phyloP scores from a whole-genome alignment of 2,329 filamentous ascomycete species.

The Fusarium bactridioides region DNA sequence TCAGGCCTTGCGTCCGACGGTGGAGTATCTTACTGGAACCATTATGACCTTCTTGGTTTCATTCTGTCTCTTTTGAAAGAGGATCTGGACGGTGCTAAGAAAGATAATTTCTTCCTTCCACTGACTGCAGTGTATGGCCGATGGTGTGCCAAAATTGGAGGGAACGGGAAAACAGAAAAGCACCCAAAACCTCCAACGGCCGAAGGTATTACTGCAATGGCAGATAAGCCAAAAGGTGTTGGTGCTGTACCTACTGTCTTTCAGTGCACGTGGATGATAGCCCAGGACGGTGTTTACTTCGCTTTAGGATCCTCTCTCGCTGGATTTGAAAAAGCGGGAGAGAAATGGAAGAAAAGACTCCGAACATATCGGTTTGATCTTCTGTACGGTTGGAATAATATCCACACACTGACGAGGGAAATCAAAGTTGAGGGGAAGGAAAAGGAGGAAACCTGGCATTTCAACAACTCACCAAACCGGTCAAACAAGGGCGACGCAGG shows the following conservation, averaged over 20 bases:
- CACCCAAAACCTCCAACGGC: not conserved
- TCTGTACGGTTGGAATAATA: not conserved
- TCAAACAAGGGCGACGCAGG: not conserved
- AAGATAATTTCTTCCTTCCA: not conserved
- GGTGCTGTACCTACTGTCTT: not conserved
- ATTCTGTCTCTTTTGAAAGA: not conserved
- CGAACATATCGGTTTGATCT: not conserved
- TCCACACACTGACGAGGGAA: not conserved
- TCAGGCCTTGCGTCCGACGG: accelerated
- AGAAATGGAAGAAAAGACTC: not conserved
- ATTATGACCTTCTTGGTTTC: not conserved
- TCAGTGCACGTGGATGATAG: not conserved
- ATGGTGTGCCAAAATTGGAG: not conserved
- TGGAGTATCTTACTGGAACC: not conserved
- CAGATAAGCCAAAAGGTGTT: not conserved
- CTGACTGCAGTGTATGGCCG: not conserved
- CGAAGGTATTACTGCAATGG: not conserved
- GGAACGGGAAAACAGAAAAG: not conserved
- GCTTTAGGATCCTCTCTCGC: not conserved
- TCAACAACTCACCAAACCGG: not conserved
- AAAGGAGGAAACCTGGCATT: not conserved
- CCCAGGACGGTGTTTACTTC: not conserved
- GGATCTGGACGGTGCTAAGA: not conserved
- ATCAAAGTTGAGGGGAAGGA: too few relatives aligned
- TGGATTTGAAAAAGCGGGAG: not conserved